These are phyloP conservation scores for Grifola frondosa DNA, from an alignment of 1,284 basidiomycete genomes.

Conservation along the genomic window DNA sequence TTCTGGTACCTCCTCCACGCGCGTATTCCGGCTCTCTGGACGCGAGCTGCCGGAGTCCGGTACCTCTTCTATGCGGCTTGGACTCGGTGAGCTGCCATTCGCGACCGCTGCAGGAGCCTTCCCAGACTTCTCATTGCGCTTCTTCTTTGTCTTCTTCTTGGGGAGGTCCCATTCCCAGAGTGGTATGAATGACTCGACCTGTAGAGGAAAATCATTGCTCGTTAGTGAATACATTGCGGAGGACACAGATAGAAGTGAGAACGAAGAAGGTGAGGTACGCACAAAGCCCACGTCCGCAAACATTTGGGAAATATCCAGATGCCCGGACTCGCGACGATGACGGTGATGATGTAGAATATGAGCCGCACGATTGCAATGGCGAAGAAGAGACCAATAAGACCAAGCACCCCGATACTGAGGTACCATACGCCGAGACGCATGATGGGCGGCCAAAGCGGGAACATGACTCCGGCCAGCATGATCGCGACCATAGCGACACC, in stretches of 20 bases:
- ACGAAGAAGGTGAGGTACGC: slow-evolving; percentile 41
- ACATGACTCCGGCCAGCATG: slow-evolving; percentile 98
- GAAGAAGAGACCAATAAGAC: slow-evolving; percentile 90
- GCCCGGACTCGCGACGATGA: slow-evolving; percentile 83
- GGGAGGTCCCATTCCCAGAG: slow-evolving; percentile 97
- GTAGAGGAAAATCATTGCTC: neutral
- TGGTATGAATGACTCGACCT: slow-evolving; percentile 98
- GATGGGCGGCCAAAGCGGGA: slow-evolving; percentile 94
- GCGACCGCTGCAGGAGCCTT: slow-evolving; percentile 31
- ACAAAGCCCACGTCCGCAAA: slow-evolving; percentile 99
- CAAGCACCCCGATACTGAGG: slow-evolving; percentile 84
- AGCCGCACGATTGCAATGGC: slow-evolving; percentile 89
- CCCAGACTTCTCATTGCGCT: slow-evolving; percentile 53
- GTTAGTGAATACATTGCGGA: too few relatives aligned
- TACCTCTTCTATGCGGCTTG: slow-evolving; percentile 47
- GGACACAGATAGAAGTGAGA: neutral
- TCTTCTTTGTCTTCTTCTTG: slow-evolving; percentile 84
- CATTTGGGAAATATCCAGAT: slow-evolving; percentile 99
- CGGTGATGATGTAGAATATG: slow-evolving; percentile 93
- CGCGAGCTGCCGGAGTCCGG: slow-evolving; percentile 53
- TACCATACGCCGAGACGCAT: slow-evolving; percentile 98
- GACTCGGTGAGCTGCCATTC: slow-evolving; percentile 15
- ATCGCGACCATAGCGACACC: slow-evolving; percentile 90
- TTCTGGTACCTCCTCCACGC: slow-evolving; percentile 38
- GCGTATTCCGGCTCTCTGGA: slow-evolving; percentile 58